Evolutionary conservation across 2,329 filamentous ascomycete genomes (phyloP), one percentile per base, ranked within the genome.

Genomic region (Calcarisporium arbuscula): DNA sequence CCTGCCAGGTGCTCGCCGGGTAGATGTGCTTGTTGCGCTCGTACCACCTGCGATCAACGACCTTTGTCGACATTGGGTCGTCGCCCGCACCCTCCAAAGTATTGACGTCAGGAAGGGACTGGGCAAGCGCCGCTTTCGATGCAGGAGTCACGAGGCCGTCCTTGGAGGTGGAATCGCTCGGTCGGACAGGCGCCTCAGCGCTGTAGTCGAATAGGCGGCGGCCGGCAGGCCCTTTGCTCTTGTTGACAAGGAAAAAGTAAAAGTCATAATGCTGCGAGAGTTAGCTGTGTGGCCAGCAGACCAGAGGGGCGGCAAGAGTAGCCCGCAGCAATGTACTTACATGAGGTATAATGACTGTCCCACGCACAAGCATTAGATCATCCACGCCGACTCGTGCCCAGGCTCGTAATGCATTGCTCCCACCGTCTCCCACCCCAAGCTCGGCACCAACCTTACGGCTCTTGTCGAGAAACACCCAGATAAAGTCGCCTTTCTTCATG

Each of bases 1-100:
- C 85, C 49, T 89, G 86, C 92, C 92, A 98, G 30, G 90, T 75
- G 55, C 86, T 96, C 15, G 90, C 90, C 1, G 92, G 92, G 57
- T 90, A 98, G 38, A 98, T 96, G 60, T 98, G 92, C 62, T 96
- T 98, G 58, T 96, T 95, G 52, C 81, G 77, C 66, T 95, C 88
- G 57, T 95, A 98, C 92, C 92, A 98, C 40, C 92, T 71, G 40
- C 92, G 75, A 64, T 98, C 90, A 5, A 98, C 90, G 4, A 98
- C 89, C 56, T 95, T 96, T 4, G 90, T 96, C 42, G 84, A 62
- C 4, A 74, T 74, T 1, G 89, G 80, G 48, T 96, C 89, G 42
- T 92, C 84, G 26, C 70, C 60, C 18, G 71, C 79, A 11, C 90
- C 90, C 62, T 95, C 90, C 10, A 81, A 72, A 34, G 70, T 68